Conservation (phyloP, 495 filamentous ascomycete genomes). For the Staphylotrichum tortipilum region DNA sequence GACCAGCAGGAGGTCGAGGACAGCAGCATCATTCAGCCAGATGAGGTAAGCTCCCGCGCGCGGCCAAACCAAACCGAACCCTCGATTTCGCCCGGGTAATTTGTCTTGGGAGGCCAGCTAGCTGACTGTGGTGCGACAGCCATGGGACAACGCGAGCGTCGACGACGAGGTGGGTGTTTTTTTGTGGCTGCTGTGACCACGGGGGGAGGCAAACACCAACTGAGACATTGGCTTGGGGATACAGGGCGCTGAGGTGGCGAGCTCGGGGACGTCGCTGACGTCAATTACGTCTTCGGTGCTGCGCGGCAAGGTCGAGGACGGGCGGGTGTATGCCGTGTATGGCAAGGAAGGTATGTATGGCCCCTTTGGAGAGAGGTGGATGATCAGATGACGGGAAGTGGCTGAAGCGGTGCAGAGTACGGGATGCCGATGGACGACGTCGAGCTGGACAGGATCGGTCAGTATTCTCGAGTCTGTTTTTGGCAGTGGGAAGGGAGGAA, state of each 20-base stretch:
- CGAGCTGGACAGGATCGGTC: conserved; percentile 16
- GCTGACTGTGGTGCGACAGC: not conserved
- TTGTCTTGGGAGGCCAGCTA: no score
- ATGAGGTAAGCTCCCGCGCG: not conserved
- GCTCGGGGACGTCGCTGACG: conserved; percentile 9
- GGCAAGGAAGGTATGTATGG: conserved; percentile 14
- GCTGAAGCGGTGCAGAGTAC: conserved; percentile 9
- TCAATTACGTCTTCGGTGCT: conserved; percentile 15
- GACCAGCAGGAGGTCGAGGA: not conserved
- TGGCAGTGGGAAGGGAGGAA: no score
- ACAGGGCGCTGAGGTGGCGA: conserved; percentile 5
- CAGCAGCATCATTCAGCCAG: not conserved
- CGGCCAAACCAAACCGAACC: no score
- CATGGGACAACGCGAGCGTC: not conserved
- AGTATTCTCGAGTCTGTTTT: no score
- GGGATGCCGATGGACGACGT: conserved; percentile 18
- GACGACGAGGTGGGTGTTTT: conserved; percentile 3
- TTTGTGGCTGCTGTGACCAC: no score
- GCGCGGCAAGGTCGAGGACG: conserved; percentile 15
- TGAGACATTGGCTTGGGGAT: not conserved
- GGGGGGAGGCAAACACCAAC: no score
- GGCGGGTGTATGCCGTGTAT: conserved; percentile 17
- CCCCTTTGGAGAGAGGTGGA: no score
- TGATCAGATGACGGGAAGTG: not conserved
- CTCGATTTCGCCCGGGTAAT: no score